Base-by-base conservation (phyloP, 2,329 filamentous ascomycete species). In the Aureobasidium sp. region DNA sequence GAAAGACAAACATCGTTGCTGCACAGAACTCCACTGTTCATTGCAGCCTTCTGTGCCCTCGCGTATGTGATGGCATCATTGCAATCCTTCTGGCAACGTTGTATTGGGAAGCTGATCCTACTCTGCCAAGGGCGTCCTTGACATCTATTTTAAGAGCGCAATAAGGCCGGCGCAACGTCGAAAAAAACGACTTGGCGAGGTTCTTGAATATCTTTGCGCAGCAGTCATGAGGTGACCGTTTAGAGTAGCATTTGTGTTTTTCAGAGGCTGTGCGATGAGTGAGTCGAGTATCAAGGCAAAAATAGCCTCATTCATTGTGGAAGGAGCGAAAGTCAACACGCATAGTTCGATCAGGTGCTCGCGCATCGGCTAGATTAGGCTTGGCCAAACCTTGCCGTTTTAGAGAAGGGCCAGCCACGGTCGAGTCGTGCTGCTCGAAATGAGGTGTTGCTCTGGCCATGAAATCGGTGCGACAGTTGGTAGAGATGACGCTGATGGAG, bases 331-430 rank as follows among this genome's bases (percentile, higher is more conserved):
- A 43, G 51, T 43, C 34, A 37, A 15, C 2, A 6, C 13, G 34
- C 34, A 52, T 51, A 32, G 34, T 52, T 52, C 26, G 52, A 55
- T 55, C 52, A 55, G 52, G 36, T 55, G 52, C 52, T 55, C 52
- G 37, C 52, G 52, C 37, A 26, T n/a, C 34, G 50, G 51, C 26
- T 55, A n/a, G 15, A 20, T 43, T 8, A 17, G 13, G 39, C 39
- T 44, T 32, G 53, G 29, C 39, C 20, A 13, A 46, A 46, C 53
- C 27, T 57, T 55, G 24, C 50, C 27, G 17, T 26, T 55, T 12
- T 13, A 29, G 20, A 20, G 13, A n/a, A 27, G 36, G 34, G 12
- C 12, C 34, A 24, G 50, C 50, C 32, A 5, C 50, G 32, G 9
- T 51, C 34, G 50, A 53, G 34, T 53, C 52, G 36, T 43, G 36